Evolutionary conservation across 768 basidiomycete genomes (phyloP), one percentile per base, ranked within the genome.

Genomic region (Mycena capillaripes): DNA sequence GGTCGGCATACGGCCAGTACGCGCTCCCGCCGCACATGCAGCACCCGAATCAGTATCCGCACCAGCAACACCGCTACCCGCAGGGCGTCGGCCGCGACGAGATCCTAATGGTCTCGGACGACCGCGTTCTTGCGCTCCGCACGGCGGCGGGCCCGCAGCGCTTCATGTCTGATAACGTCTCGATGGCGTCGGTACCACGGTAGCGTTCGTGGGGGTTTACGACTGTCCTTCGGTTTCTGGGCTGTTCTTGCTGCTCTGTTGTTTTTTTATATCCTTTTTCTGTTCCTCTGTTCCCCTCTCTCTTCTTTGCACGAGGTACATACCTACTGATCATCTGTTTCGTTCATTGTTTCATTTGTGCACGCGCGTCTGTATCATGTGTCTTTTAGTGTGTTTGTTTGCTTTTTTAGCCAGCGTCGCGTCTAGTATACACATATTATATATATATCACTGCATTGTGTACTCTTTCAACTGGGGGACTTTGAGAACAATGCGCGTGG

Each of bases 41-140:
- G 46, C 87, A 87, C 70, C 83, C 86, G 11, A 84, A 84, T 72
- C 85, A 84, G 53, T 85, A 86, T 66, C 77, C 82, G n/a, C 66
- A 75, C 14, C 73, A 70, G 36, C 65, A 55, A 34, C 68, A 32
- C 23, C 70, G 64, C 6, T 81, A 86, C 71, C 84, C 84, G 50
- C 88, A 90, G 76, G 83, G 85, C 38, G 84, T 86, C 14, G 91
- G 88, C 16, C 88, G 93, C 30, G 93, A 95, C 70, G 96, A 98
- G 81, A 95, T 98, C 79, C 84, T 97, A 72, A 91, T 97, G 82
- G 93, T 95, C 40, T 95, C 94, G 5, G 97, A 97, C 76, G 96
- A 97, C 82, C 90, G 93, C 38, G 91, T 96, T 70, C 83, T 96
- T 78, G 88, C 91, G 50, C 81, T 96, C 64, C 89, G 91, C 57